phyloP scores from a whole-genome alignment of 2,329 filamentous ascomycete genomes.

The Colletotrichum eleusines region DNA sequence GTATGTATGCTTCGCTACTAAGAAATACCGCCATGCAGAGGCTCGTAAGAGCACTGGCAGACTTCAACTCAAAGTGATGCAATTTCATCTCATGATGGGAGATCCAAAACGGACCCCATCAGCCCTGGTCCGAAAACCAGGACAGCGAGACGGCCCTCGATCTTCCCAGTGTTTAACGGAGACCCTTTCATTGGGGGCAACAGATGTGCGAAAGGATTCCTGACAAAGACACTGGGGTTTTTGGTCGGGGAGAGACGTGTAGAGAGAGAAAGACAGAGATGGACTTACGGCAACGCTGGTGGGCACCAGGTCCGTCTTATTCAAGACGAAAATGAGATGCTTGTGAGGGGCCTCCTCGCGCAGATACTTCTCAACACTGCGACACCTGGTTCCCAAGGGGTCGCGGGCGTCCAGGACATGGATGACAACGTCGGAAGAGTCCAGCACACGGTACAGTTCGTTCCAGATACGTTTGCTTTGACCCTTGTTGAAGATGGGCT shows the following conservation, averaged over 20 bases:
- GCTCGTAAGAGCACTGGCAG: conserved; percentile 69
- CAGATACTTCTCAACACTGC: conserved; percentile 85
- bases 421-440: conserved; percentile 96
- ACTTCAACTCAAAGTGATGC: conserved; percentile 98
- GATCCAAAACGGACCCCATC: conserved; percentile 90
- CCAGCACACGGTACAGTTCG: conserved; percentile 94
- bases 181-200: conserved; percentile 76
- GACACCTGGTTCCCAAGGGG: conserved; percentile 89
- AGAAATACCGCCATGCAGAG: conserved; percentile 81
- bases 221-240: conserved; percentile 83
- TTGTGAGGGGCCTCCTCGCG: conserved; percentile 95
- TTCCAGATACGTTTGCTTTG: conserved; percentile 98
- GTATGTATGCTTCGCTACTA: conserved; percentile 96
- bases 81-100: conserved; percentile 80
- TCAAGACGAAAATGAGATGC: conserved; percentile 89
- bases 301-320: conserved; percentile 94
- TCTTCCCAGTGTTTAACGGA: conserved; percentile 99
- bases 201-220: conserved; percentile 79
- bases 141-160: conserved; percentile 77
- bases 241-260: conserved; percentile 52
- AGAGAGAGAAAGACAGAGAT: conserved; percentile 36
- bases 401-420: conserved; percentile 93
- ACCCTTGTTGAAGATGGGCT: conserved; percentile 93
- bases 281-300: conserved; percentile 93
- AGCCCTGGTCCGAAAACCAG: conserved; percentile 75